These are phyloP conservation scores for Eutypa lata DNA, from an alignment of 2,329 filamentous ascomycete genomes.

Conservation along the genomic window DNA sequence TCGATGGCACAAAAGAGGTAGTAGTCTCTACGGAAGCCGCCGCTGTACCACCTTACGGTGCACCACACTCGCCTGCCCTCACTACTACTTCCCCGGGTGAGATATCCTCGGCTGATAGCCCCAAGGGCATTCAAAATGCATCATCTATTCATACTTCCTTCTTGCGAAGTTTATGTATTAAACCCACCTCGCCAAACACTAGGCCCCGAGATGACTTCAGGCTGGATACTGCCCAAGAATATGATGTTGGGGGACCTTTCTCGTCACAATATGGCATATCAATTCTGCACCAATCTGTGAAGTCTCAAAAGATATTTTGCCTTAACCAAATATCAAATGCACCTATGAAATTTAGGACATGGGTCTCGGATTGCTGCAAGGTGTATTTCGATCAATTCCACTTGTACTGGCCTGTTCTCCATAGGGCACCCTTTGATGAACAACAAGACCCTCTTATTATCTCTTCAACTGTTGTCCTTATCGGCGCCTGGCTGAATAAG, in stretches of 20 bases:
- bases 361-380: background rate
- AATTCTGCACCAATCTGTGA: background rate
- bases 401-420: constrained; percentile 1
- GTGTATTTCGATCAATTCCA: constrained; percentile 2
- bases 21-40: background rate
- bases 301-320: background rate
- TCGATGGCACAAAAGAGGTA: no score
- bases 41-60: background rate
- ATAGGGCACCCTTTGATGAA: background rate
- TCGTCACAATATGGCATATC: background rate
- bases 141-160: background rate
- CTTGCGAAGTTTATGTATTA: background rate
- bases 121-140: background rate
- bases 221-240: background rate
- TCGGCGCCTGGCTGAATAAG: background rate
- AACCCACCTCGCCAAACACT: background rate
- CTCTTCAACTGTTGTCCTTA: background rate
- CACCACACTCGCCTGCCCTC: no score
- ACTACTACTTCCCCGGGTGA: background rate
- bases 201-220: background rate
- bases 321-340: background rate
- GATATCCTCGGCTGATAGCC: background rate
- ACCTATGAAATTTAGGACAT: background rate
- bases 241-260: background rate
- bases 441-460: background rate